phyloP scores from a whole-genome alignment of 805 yeast genomes.

The Ogataea naganishii region DNA sequence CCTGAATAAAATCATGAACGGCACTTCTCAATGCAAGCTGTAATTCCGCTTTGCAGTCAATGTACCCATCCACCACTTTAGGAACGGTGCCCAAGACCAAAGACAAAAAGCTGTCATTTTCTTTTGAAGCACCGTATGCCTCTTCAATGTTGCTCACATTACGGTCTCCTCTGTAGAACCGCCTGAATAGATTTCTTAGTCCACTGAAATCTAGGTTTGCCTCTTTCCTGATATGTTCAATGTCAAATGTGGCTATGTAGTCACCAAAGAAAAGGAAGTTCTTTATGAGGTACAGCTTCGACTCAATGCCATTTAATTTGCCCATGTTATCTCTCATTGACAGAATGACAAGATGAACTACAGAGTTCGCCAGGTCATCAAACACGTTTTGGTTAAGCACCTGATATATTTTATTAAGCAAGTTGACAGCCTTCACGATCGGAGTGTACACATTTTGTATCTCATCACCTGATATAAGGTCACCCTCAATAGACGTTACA shows the following conservation, averaged over 20 bases:
- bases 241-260: constrained; percentile 68
- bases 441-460: constrained; percentile 48
- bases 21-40: constrained; percentile 63
- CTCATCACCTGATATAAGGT: constrained; percentile 4
- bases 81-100: constrained; percentile 55
- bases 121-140: constrained; percentile 9
- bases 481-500: constrained; percentile 5
- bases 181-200: constrained; percentile 35
- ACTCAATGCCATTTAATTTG: constrained; percentile 43
- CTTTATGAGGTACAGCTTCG: constrained; percentile 60
- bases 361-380: constrained; percentile 82
- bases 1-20: constrained; percentile 61
- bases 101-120: constrained; percentile 11
- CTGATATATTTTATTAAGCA: constrained; percentile 73
- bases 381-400: constrained; percentile 69
- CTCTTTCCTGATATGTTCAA: constrained; percentile 65
- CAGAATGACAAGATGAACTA: constrained; percentile 67
- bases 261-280: constrained; percentile 63
- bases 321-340: constrained; percentile 51
- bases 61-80: constrained; percentile 69
- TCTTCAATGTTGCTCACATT: constrained; percentile 12
- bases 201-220: constrained; percentile 79
- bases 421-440: constrained; percentile 53
- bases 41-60: constrained; percentile 67
- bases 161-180: constrained; percentile 20